These are phyloP conservation scores for Camellia oleifera DNA, from an alignment of 179 eudicot species.

Conservation along the genomic window DNA sequence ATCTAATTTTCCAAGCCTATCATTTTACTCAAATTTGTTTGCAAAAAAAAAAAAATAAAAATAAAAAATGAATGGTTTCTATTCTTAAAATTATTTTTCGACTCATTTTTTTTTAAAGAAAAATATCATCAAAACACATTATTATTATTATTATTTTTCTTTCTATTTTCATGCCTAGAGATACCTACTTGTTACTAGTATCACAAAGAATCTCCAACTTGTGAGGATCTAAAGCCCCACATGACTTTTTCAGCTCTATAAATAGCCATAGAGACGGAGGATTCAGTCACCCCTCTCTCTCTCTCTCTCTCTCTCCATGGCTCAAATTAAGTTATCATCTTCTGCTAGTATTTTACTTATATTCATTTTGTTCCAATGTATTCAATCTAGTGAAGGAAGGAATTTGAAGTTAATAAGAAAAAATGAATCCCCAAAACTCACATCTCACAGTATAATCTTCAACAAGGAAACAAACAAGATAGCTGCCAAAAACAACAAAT, in stretches of 20 bases:
- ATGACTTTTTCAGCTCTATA: conserved; percentile 35
- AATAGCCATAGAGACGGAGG: conserved; percentile 28
- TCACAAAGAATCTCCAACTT: conserved; percentile 20
- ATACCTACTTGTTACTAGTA: too few relatives aligned
- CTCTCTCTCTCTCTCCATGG: conserved; percentile 11
- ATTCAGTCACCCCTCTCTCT: conserved; percentile 18
- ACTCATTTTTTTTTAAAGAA: too few relatives aligned
- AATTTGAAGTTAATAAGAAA: conserved; percentile 22
- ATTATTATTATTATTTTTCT: too few relatives aligned
- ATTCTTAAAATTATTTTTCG: too few relatives aligned
- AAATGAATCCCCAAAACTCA: conserved; percentile 18
- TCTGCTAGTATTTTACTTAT: conserved; percentile 26
- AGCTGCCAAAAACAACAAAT: conserved; percentile 8
- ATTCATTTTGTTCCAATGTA: conserved; percentile 21
- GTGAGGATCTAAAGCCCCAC: conserved; percentile 20
- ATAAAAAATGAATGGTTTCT: too few relatives aligned
- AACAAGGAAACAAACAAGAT: not conserved
- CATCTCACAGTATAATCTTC: conserved; percentile 13
- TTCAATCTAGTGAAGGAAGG: conserved; percentile 35
- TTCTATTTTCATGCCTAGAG: too few relatives aligned
- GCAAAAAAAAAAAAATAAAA: too few relatives aligned
- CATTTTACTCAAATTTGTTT: too few relatives aligned
- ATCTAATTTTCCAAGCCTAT: too few relatives aligned
- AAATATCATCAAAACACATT: too few relatives aligned
- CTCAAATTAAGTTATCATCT: conserved; percentile 28